phyloP scores from a whole-genome alignment of 2,329 filamentous ascomycete species.

The Scedosporium apiospermum region DNA sequence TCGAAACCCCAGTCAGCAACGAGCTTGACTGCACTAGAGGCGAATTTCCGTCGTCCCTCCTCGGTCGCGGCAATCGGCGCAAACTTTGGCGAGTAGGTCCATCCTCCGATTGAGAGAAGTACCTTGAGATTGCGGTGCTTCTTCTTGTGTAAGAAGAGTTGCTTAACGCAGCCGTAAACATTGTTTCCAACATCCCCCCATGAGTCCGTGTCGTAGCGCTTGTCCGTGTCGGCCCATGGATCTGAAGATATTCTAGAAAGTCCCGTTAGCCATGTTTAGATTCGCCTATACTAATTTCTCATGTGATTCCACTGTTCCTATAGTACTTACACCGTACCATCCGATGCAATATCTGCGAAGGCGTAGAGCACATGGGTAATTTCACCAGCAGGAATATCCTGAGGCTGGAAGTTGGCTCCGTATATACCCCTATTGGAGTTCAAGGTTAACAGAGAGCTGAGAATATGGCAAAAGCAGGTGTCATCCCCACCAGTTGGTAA shows the following conservation, averaged over 20 bases:
- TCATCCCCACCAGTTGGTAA: conserved; percentile 40
- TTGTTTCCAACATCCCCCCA: conserved; percentile 51
- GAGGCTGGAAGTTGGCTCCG: conserved; percentile 59
- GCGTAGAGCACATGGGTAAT: conserved; percentile 64
- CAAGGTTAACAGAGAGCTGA: conserved; percentile 35
- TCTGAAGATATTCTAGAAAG: conserved; percentile 43
- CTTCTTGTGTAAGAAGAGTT: conserved; percentile 68
- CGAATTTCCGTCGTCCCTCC: conserved; percentile 55
- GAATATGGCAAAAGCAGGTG: conserved; percentile 32
- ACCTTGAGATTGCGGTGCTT: conserved; percentile 67
- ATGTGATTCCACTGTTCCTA: not conserved
- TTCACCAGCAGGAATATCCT: conserved; percentile 55
- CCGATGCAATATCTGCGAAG: conserved; percentile 11
- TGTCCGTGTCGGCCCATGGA: conserved; percentile 53
- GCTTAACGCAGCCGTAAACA: conserved; percentile 68
- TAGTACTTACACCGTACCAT: conserved; percentile 16
- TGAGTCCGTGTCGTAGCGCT: conserved; percentile 54
- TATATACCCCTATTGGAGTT: conserved; percentile 47
- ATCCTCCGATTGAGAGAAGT: conserved; percentile 74
- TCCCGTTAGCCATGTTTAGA: conserved; percentile 7
- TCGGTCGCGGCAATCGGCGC: conserved; percentile 51
- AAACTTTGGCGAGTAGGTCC: conserved; percentile 67
- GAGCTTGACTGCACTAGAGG: conserved; percentile 55
- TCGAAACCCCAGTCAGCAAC: conserved; percentile 58
- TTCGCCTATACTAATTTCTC: conserved; percentile 4